Conservation (phyloP, 495 filamentous ascomycete genomes). For the Ramalina peruviana region DNA sequence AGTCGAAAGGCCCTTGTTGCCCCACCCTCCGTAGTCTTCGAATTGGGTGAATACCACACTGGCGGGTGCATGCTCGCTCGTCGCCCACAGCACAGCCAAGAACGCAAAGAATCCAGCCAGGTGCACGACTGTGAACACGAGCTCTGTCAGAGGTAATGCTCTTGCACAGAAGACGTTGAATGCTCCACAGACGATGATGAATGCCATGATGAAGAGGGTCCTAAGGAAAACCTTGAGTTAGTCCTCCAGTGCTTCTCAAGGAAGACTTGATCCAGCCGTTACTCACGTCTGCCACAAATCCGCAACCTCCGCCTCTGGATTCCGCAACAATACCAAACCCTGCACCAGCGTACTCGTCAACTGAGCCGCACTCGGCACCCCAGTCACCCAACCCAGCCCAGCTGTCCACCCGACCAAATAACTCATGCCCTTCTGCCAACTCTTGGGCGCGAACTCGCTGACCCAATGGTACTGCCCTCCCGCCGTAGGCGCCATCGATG, state of each 20-base stretch:
- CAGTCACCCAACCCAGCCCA: constrained; percentile 44
- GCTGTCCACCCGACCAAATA: constrained; percentile 43
- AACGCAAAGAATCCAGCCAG: constrained; percentile 46
- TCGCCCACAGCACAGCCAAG: constrained; percentile 41
- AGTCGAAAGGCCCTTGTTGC: constrained; percentile 34
- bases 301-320: constrained; percentile 26
- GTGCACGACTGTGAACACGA: constrained; percentile 43
- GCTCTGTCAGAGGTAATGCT: constrained; percentile 40
- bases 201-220: constrained; percentile 35
- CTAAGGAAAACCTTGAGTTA: no score
- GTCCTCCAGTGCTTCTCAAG: no score
- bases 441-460: constrained; percentile 29
- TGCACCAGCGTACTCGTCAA: constrained; percentile 43
- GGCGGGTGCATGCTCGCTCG: constrained; percentile 30
- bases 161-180: constrained; percentile 42
- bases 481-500: constrained; percentile 36
- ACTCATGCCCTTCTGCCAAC: constrained; percentile 29
- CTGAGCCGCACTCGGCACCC: constrained; percentile 36
- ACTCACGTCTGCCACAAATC: constrained; percentile 35
- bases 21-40: constrained; percentile 39
- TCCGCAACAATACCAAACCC: constrained; percentile 38
- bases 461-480: constrained; percentile 40
- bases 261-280: constrained; percentile 17
- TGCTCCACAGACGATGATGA: constrained; percentile 31
- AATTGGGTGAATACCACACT: constrained; percentile 40